Evolutionary conservation across 2,329 filamentous ascomycete species (phyloP), one percentile per base, ranked within the genome.

Genomic region (Hymenoscyphus fructigenus): DNA sequence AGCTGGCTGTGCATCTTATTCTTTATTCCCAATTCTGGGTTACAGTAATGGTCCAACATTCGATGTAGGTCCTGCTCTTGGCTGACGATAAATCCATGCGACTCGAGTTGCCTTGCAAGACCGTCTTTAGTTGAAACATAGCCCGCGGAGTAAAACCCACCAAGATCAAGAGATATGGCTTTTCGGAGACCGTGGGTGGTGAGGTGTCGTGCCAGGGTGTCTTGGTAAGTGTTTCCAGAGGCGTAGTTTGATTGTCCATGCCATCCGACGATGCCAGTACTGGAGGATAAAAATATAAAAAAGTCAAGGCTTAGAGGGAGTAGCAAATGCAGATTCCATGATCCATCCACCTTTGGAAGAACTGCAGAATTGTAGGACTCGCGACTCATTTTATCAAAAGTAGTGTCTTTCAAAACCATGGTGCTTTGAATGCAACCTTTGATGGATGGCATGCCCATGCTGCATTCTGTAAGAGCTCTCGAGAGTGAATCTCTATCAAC

Each of bases 1-100:
- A 85, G 76, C 0, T 84, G 84, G 20, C 83, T 84, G 0, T 83
- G 84, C 10, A 83, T 83, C 14, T 85, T 78, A 6, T 82, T 81
- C 23, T 83, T 79, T n/a, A 83, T 75, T n/a, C 85, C 71, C 65
- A 84, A 83, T 0, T 80, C 67, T 0, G 83, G 83, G 50, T n/a
- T 41, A 75, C 28, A 62, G 36, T 41, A 71, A 75, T 71, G 70
- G 14, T 67, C 62, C 32, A 73, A 62, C 29, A 65, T 47, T 15
- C 59, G 60, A 41, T 56, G 57, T 5, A 63, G 17, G 9, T 63
- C 34, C 10, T 12, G 14, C n/a, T 63, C 47, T 5, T 57, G 29
- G 26, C 58, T 44, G 5, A 32, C 47, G 32, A 63, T 50, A 14
- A 50, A 41, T 6, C 44, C 61, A 12, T 60, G 57, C 2, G 38